phyloP scores from a whole-genome alignment of 257 asterid genomes.

The Parsonsia alboflavescens region DNA sequence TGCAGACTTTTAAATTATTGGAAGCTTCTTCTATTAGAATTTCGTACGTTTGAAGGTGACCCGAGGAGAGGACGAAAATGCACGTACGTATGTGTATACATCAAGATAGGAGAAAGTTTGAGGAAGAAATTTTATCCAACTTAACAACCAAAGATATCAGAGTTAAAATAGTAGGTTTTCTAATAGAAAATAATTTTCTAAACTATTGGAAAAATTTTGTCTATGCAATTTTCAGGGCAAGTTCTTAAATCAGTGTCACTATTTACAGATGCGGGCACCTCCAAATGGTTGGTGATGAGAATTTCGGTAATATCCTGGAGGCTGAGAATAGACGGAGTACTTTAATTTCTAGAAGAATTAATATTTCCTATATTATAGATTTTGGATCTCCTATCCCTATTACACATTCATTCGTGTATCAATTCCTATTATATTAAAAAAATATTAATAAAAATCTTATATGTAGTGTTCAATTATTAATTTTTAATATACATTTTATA shows the following conservation, averaged over 20 bases:
- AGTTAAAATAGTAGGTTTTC: not conserved
- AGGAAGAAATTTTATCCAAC: not conserved
- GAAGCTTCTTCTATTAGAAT: not conserved
- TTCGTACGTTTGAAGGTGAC: not conserved
- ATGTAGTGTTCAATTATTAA: too few relatives aligned
- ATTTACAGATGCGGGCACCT: not conserved
- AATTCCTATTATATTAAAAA: too few relatives aligned
- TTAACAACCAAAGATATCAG: not conserved
- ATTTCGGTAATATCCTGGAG: too few relatives aligned
- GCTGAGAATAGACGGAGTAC: too few relatives aligned
- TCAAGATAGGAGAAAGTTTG: not conserved
- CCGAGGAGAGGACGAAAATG: not conserved
- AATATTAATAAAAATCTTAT: too few relatives aligned
- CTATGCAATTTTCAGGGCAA: not conserved
- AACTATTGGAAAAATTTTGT: not conserved
- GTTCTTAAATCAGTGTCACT: not conserved
- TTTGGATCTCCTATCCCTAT: too few relatives aligned
- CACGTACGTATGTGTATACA: not conserved
- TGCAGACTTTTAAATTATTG: not conserved
- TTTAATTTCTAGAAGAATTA: too few relatives aligned
- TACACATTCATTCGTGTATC: too few relatives aligned
- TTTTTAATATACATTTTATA: too few relatives aligned
- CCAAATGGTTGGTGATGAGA: too few relatives aligned
- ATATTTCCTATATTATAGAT: too few relatives aligned
- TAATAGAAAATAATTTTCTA: not conserved